These are phyloP conservation scores for Fusarium hostae DNA, from an alignment of 2,329 filamentous ascomycete genomes.

Conservation along the genomic window DNA sequence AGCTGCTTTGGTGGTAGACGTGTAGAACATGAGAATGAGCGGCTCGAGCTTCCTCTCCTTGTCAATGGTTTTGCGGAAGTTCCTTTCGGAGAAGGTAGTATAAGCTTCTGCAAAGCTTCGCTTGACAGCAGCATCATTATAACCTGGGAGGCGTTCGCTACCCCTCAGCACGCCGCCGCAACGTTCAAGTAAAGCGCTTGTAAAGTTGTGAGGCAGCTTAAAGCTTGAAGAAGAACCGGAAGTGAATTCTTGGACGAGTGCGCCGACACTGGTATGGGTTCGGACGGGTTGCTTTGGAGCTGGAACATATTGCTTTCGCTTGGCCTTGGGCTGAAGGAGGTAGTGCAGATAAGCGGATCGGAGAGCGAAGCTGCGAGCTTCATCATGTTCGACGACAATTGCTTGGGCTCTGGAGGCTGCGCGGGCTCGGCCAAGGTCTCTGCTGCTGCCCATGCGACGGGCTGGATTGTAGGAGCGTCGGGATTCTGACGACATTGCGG, in stretches of 20 bases:
- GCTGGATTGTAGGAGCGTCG: constrained; percentile 58
- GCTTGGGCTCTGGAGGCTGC: constrained; percentile 59
- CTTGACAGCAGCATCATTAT: constrained; percentile 89
- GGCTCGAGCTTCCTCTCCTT: constrained; percentile 95
- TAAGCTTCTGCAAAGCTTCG: constrained; percentile 94
- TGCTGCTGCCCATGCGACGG: constrained; percentile 59
- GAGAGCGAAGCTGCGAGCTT: constrained; percentile 91
- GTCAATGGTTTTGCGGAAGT: constrained; percentile 90
- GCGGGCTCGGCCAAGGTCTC: constrained; percentile 54
- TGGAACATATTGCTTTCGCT: constrained; percentile 87
- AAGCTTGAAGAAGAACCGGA: constrained; percentile 60
- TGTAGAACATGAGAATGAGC: constrained; percentile 94
- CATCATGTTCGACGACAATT: constrained; percentile 71
- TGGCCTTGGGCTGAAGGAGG: constrained; percentile 88
- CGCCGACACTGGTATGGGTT: constrained; percentile 79
- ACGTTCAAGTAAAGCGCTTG: constrained; percentile 70
- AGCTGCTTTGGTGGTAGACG: constrained; percentile 86
- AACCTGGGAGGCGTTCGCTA: constrained; percentile 86
- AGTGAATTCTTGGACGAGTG: constrained; percentile 88
- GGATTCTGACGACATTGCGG: constrained; percentile 63
- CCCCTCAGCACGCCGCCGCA: constrained; percentile 84
- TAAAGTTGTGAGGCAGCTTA: constrained; percentile 69
- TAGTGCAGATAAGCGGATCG: constrained; percentile 93
- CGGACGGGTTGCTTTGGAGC: constrained; percentile 69
- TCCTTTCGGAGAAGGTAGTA: constrained; percentile 89